A percentile compares a stretch with the other conserved stretches of the same genome.
These are phyloP conservation scores for Grosmannia penicillata DNA, from an alignment of 2,329 filamentous ascomycete species.

Conservation along the genomic window DNA sequence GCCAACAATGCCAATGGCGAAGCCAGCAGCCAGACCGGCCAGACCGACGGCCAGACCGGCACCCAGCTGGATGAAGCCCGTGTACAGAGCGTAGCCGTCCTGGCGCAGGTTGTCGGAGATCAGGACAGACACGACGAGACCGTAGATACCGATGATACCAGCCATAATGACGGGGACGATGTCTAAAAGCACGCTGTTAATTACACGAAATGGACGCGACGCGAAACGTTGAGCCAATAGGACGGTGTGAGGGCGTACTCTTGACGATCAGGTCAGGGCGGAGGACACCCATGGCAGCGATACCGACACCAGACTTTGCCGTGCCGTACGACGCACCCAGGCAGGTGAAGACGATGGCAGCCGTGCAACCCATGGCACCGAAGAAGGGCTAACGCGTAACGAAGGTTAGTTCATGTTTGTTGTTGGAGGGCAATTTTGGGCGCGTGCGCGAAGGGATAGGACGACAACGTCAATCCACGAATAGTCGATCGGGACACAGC, in stretches of 20 bases:
- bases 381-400: constrained; percentile 58
- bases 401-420: background rate
- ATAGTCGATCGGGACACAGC: constrained; percentile 6
- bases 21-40: constrained; percentile 70
- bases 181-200: constrained; percentile 40
- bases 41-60: constrained; percentile 72
- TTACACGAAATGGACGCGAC: background rate
- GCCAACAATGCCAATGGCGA: constrained; percentile 78
- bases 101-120: constrained; percentile 70
- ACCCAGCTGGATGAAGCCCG: constrained; percentile 74
- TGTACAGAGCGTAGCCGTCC: constrained; percentile 54
- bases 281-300: constrained; percentile 95
- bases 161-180: constrained; percentile 99
- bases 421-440: background rate
- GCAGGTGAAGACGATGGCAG: constrained; percentile 36
- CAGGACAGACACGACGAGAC: constrained; percentile 74
- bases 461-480: background rate
- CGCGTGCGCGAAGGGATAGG: background rate
- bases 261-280: constrained; percentile 97
- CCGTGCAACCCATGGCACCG: constrained; percentile 89
- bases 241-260: constrained; percentile 48
- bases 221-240: background rate
- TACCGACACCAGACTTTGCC: constrained; percentile 97
- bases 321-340: constrained; percentile 88
- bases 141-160: constrained; percentile 99